Conservation (phyloP, 768 basidiomycete genomes). For the Arthromyces matolae region DNA sequence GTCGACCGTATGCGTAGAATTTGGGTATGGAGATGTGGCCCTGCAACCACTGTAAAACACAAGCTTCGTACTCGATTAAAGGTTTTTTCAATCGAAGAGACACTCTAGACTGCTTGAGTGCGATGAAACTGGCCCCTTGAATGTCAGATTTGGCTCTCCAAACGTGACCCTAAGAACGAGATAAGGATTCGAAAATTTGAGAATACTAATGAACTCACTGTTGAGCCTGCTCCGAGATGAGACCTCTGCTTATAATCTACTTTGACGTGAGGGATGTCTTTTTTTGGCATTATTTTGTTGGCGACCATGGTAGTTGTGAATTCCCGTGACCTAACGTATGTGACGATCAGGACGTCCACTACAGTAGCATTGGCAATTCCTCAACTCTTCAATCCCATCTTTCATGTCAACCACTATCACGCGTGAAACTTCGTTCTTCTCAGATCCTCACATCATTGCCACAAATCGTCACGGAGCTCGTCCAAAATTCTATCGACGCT, state of each 20-base stretch:
- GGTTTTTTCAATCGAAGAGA: background rate
- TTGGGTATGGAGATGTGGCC: background rate
- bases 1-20: background rate
- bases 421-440: slow-evolving; percentile 72
- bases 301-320: no score
- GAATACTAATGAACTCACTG: no score
- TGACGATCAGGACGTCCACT: no score
- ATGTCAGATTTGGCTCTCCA: background rate
- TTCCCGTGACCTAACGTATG: no score
- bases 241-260: no score
- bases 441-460: slow-evolving; percentile 81
- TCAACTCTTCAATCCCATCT: no score
- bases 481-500: slow-evolving; percentile 69
- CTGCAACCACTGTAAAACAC: background rate
- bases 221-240: no score
- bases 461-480: slow-evolving; percentile 76
- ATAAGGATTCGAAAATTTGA: no score
- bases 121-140: background rate
- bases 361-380: no score
- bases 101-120: background rate
- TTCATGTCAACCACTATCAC: background rate
- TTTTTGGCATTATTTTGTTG: no score
- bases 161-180: background rate
- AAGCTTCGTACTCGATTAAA: background rate
- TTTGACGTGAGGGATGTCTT: no score